Base-by-base conservation (phyloP, 2,329 filamentous ascomycete species). In the Calonectria hawksworthii region DNA sequence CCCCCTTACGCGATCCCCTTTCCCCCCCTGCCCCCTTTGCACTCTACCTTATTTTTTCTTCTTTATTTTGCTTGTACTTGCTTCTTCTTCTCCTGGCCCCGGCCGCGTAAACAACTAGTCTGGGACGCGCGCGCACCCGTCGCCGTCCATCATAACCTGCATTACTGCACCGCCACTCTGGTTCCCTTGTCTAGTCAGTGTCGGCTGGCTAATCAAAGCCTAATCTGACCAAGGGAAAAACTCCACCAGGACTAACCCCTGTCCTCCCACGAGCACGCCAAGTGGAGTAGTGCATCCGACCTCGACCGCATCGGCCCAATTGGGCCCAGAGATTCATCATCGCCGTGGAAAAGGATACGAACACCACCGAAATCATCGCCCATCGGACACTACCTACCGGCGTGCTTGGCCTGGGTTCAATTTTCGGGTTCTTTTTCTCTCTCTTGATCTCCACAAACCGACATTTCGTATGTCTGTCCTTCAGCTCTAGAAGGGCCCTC, bases 251-350 rank as follows among this genome's bases (percentile, higher is more conserved):
- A 23, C 34, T 41, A 11, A n/a, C 34, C 56, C 56, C 56, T 63
- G 56, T 63, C 56, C 7, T 63, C 56, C 56, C 56, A 63, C 56
- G 56, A 41, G 56, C 56, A 38, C 56, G 36, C 56, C 56, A 63
- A 63, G 68, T 71, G 68, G 70, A 68, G 47, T 41, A 34, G 38
- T n/a, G 30, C 65, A 30, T 34, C 16, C 44, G 34, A 47, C 65
- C 44, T 68, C 64, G 71, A 56, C 70, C 70, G 65, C 71, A 51
- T 65, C 65, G 36, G 36, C 65, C 70, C 65, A 73, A 68, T 68
- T 68, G 56, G 44, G 70, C 64, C 63, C 51, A 21, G 26, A 73
- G 44, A 68, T 63, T 61, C 65, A 44, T 50, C 61, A 68, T 44
- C 56, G 52, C 44, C 54, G 54, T 68, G 18, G 64, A 23, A 23